A percentile compares a stretch with the other conserved stretches of the same genome.
phyloP scores from a whole-genome alignment of 2,329 filamentous ascomycete species.

The Talaromyces marneffei region DNA sequence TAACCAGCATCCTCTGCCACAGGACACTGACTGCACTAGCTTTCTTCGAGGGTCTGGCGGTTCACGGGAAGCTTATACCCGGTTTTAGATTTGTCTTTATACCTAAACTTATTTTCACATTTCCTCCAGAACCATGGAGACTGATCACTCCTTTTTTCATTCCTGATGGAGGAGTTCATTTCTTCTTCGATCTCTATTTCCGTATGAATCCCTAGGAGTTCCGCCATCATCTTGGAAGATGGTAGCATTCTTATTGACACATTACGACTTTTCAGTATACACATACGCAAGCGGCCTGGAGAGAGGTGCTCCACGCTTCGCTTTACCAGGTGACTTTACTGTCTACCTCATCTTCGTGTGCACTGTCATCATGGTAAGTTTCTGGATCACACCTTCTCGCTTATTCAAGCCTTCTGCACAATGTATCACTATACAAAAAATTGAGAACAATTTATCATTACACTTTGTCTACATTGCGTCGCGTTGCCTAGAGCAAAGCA shows the following conservation, averaged over 20 bases:
- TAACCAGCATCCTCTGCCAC: slow-evolving; percentile 41
- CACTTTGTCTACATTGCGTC: background rate
- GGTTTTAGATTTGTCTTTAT: slow-evolving; percentile 51
- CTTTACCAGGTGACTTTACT: slow-evolving; percentile 69
- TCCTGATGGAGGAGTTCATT: slow-evolving; percentile 49
- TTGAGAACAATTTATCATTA: slow-evolving; percentile 1
- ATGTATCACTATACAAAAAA: slow-evolving; percentile 9
- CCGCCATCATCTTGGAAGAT: background rate
- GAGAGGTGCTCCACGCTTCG: slow-evolving; percentile 63
- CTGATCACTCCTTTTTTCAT: slow-evolving; percentile 54
- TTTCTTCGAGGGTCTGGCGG: slow-evolving; percentile 56
- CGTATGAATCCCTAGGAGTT: slow-evolving; percentile 38
- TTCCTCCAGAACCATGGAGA: slow-evolving; percentile 57
- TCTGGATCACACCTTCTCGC: slow-evolving; percentile 20
- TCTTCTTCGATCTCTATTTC: slow-evolving; percentile 71
- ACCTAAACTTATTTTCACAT: slow-evolving; percentile 47
- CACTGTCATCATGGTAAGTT: slow-evolving; percentile 70
- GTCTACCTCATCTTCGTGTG: slow-evolving; percentile 73
- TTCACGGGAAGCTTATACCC: slow-evolving; percentile 54
- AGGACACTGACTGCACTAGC: slow-evolving; percentile 64
- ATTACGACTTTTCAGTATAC: slow-evolving; percentile 50
- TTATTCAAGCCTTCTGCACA: background rate
- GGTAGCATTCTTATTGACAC: background rate
- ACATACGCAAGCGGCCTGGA: slow-evolving; percentile 72
- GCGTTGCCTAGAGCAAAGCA: slow-evolving; percentile 8